Evolutionary conservation across 768 basidiomycete genomes (phyloP), one percentile per base, ranked within the genome.

Genomic region (Mycena haematopus): DNA sequence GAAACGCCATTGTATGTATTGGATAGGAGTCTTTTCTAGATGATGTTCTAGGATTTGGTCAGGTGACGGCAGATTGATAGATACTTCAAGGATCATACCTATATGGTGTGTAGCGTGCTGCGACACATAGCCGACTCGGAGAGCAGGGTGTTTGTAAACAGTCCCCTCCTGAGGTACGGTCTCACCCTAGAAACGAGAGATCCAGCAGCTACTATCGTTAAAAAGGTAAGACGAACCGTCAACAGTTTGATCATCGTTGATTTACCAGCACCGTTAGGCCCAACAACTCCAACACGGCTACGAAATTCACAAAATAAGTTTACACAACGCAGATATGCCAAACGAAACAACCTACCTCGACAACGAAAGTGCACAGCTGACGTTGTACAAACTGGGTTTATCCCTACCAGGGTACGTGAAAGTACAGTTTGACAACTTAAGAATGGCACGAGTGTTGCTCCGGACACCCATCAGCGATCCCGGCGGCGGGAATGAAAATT

Each of bases 1-100:
- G 86, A 95, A 99, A 69, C 96, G 91, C 96, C 96, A 99, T 79
- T 97, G 95, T 70, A 98, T 97, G 73, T 99, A 99, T 57, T 90
- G 91, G 63, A 96, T 92, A 25, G 96, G 93, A 6, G 95, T 96
- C 80, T 99, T 97, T 77, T 96, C 95, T 46, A 99, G 75, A 79
- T 99, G 96, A 69, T 86, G 90, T 74, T 96, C 93, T 91, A 63
- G 24, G 36, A 58, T 61, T 63, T 51, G 31, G 50, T 64, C 38
- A 60, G 33, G 27, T n/a, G 25, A 38, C 27, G 67, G 55, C 60
- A 33, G 40, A 50, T n/a, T n/a, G n/a, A 31, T 67, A 61, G 31
- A 24, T 52, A 54, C 69, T 57, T 65, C 68, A 68, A 70, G 25
- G 9, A 60, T 55, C 24, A 47, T 70, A 87, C 91, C 91, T 65